Base-by-base conservation (phyloP, 2,329 filamentous ascomycete species). In the Neonectria neomacrospora region DNA sequence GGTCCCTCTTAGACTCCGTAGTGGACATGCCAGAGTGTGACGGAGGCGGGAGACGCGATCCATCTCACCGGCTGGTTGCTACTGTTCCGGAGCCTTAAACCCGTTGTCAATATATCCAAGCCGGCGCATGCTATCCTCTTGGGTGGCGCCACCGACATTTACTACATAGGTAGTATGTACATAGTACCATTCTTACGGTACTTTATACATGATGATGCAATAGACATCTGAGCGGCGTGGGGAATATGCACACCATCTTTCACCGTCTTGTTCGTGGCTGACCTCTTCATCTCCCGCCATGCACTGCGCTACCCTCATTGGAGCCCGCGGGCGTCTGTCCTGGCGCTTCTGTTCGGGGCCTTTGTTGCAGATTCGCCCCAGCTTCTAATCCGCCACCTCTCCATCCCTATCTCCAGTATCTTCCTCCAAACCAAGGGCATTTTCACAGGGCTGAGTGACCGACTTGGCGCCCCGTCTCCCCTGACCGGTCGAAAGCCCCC, bases 381-480 rank as follows among this genome's bases (percentile, higher is more conserved):
- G 32, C 20, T 32, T 32, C 34, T 41, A 9, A 12, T 18, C 20
- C 39, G 10, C 20, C 32, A 39, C n/a, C 45, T 32, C 23, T 54
- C 20, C 14, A 16, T 41, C 34, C 18, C n/a, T 28, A 30, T 34
- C 42, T 41, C 39, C 11, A 45, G n/a, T 53, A n/a, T 26, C 39
- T 41, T 44, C n/a, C 8, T 57, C 50, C 16, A 37, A n/a, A 37
- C 34, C n/a, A 45, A 54, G 26, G 54, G 22, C 10, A n/a, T 37
- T 2, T 12, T 10, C 18, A 23, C 54, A 67, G 59, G 67, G 65
- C 67, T 71, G 68, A 68, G 28, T 34, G 39, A 22, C 9, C 55
- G 42, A 53, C 53, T 18, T 18, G 52, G 52, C 22, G 41, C 54
- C 47, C 39, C 61, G 28, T 58, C 45, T 44, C 59, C 53, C 57